Base-by-base conservation (phyloP, 257 asterid genomes). In the Avicennia marina region DNA sequence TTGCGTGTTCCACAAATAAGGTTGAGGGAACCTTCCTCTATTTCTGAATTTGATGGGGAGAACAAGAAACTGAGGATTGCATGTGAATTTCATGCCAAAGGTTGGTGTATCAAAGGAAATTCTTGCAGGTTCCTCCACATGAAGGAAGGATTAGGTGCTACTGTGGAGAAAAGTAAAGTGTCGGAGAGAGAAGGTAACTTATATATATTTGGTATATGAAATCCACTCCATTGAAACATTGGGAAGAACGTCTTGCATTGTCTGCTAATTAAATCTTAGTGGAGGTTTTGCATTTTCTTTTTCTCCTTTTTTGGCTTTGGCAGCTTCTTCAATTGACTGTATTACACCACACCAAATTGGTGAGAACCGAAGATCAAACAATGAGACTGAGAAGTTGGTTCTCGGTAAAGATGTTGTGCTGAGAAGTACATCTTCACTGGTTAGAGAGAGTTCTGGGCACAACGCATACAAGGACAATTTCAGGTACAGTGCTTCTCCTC, bases 91-190 rank as follows among this genome's bases (percentile, higher is more conserved):
- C 79, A 84, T 61, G 78, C 91, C 51, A 84, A 79, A 71, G 99
- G 99, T 27, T 93, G 97, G 97, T 93, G 99, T 75, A 79, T 89
- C 66, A 81, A 73, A 74, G 97, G 97, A 50, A 79, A 47, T 19
- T 70, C 94, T 5, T 93, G 99, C 71, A 82, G 83, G 63, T 93
- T 89, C 72, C 86, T 86, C 72, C 99, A 93, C 56, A 39, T 72
- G 49, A 82, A 64, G 53, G 82, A 74, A 49, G 86, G 77, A 49
- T 46, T 50, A 55, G 85, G 65, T 69, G 71, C 73, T 26, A 69
- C 63, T 26, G 53, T 49, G 50, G 49, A 69, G 67, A 68, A 67
- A 62, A 44, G 60, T 57, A 73, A 71, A 66, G 62, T 56, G 38
- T 51, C 59, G 47, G 73, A 57, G n/a, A 62, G 51, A 50, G 69